These are phyloP conservation scores for Fusarium oxysporum DNA, from an alignment of 2,329 filamentous ascomycete genomes.

Conservation along the genomic window DNA sequence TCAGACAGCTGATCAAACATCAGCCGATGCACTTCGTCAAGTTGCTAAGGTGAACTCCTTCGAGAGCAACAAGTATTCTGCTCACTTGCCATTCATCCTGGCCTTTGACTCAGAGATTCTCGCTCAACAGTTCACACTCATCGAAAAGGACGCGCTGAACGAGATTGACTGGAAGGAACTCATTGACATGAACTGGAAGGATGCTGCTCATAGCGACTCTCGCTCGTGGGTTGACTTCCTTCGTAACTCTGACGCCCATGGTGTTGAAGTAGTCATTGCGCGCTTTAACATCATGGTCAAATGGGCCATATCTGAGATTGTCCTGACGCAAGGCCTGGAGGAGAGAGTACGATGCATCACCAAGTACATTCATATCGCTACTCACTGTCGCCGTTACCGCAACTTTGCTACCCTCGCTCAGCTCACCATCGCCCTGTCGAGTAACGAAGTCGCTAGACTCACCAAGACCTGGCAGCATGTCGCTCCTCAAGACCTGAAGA, in stretches of 20 bases:
- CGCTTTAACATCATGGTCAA: slow-evolving; percentile 91
- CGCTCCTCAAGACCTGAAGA: slow-evolving; percentile 71
- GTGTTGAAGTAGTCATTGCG: slow-evolving; percentile 85
- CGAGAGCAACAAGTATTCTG: slow-evolving; percentile 56
- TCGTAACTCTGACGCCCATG: slow-evolving; percentile 75
- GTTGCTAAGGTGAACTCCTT: slow-evolving; percentile 48
- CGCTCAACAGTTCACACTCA: slow-evolving; percentile 85
- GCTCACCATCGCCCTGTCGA: slow-evolving; percentile 80
- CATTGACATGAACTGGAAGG: slow-evolving; percentile 85
- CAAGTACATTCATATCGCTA: slow-evolving; percentile 85
- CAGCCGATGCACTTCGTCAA: slow-evolving; percentile 52
- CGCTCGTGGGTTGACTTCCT: slow-evolving; percentile 87
- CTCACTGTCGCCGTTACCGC: slow-evolving; percentile 78
- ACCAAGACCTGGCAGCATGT: slow-evolving; percentile 78
- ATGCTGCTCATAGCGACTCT: slow-evolving; percentile 71
- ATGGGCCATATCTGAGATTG: slow-evolving; percentile 83
- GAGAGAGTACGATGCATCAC: slow-evolving; percentile 82
- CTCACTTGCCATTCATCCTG: slow-evolving; percentile 82
- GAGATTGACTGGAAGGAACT: slow-evolving; percentile 91
- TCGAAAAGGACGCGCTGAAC: slow-evolving; percentile 86
- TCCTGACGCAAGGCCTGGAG: slow-evolving; percentile 77
- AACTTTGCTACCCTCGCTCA: slow-evolving; percentile 90
- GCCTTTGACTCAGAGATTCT: slow-evolving; percentile 83
- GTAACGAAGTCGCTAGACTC: slow-evolving; percentile 76
- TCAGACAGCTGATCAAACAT: slow-evolving; percentile 45